Evolutionary conservation across 2,329 filamentous ascomycete species (phyloP).

Genomic region (Didymella glomerata): DNA sequence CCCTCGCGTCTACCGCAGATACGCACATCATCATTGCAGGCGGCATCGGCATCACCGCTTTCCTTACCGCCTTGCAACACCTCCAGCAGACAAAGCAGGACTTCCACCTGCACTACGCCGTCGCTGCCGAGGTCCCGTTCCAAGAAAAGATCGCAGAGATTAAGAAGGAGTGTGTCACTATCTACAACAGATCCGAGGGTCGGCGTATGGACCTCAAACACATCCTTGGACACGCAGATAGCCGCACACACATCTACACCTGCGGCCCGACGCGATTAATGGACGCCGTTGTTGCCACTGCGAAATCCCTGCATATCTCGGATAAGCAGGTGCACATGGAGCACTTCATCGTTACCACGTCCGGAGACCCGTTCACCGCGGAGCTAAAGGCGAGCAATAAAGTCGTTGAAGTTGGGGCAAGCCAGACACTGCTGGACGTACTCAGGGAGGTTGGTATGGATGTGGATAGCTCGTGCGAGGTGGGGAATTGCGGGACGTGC

Average conservation of each 20-base stretch:
- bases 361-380: conserved; percentile 68
- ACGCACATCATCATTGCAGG: conserved; percentile 70
- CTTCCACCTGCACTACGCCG: conserved; percentile 66
- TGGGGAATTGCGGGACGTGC: conserved; percentile 57
- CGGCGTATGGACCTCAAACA: conserved; percentile 61
- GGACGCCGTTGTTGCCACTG: conserved; percentile 58
- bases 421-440: conserved; percentile 54
- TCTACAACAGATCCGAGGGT: conserved; percentile 64
- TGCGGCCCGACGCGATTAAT: conserved; percentile 69
- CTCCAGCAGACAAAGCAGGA: conserved; percentile 46
- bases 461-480: conserved; percentile 55
- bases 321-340: conserved; percentile 67
- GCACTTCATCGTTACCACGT: conserved; percentile 63
- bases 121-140: conserved; percentile 65
- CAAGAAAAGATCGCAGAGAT: conserved; percentile 57
- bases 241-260: conserved; percentile 67
- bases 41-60: conserved; percentile 73
- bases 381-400: conserved; percentile 58
- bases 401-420: conserved; percentile 56
- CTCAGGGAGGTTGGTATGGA: conserved; percentile 56
- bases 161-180: conserved; percentile 50
- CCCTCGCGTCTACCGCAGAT: conserved; percentile 58
- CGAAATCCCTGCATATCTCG: conserved; percentile 55
- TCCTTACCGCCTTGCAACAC: conserved; percentile 60
- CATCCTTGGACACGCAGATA: conserved; percentile 58